These are phyloP conservation scores for Penicillium sp. DNA, from an alignment of 2,329 filamentous ascomycete species.

Conservation along the genomic window DNA sequence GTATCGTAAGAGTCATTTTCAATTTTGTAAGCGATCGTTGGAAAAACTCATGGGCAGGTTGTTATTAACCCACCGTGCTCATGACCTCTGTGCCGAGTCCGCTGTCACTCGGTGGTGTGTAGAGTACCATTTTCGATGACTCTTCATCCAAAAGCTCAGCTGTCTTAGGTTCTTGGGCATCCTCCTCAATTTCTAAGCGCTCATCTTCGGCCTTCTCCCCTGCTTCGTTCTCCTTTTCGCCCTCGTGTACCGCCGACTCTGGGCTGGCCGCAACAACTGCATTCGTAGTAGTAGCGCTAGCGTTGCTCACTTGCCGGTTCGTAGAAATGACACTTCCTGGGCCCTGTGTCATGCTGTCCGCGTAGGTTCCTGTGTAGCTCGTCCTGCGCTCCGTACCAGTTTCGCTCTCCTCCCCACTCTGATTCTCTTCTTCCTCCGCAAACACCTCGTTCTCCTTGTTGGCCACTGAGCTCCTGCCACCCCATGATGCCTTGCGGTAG, in stretches of 20 bases:
- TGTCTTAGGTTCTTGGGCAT: slow-evolving; percentile 25
- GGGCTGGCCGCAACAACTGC: slow-evolving; percentile 28
- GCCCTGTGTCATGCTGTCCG: slow-evolving; percentile 48
- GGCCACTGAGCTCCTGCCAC: slow-evolving; percentile 51
- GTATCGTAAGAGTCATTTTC: slow-evolving; percentile 23
- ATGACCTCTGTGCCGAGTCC: slow-evolving; percentile 37
- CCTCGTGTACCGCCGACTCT: slow-evolving; percentile 32
- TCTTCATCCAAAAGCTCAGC: slow-evolving; percentile 26
- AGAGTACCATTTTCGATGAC: slow-evolving; percentile 35
- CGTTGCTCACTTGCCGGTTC: slow-evolving; percentile 46
- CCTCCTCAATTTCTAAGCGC: slow-evolving; percentile 14
- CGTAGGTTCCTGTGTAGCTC: slow-evolving; percentile 48
- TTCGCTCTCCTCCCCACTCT: slow-evolving; percentile 56
- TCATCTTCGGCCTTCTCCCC: slow-evolving; percentile 15
- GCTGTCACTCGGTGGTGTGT: slow-evolving; percentile 36
- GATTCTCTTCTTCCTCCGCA: slow-evolving; percentile 66
- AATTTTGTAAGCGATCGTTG: slow-evolving; percentile 6
- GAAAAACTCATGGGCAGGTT: slow-evolving; percentile 8
- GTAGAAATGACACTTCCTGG: slow-evolving; percentile 47
- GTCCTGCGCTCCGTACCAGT: slow-evolving; percentile 49
- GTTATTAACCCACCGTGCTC: slow-evolving; percentile 23
- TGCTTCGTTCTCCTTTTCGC: slow-evolving; percentile 22
- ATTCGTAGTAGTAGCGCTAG: slow-evolving; percentile 41
- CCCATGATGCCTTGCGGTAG: slow-evolving; percentile 73
- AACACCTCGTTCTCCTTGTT: slow-evolving; percentile 68